Base-by-base conservation (phyloP, 371 early-diverging fungal genomes). In the Chytridiales sp. region DNA sequence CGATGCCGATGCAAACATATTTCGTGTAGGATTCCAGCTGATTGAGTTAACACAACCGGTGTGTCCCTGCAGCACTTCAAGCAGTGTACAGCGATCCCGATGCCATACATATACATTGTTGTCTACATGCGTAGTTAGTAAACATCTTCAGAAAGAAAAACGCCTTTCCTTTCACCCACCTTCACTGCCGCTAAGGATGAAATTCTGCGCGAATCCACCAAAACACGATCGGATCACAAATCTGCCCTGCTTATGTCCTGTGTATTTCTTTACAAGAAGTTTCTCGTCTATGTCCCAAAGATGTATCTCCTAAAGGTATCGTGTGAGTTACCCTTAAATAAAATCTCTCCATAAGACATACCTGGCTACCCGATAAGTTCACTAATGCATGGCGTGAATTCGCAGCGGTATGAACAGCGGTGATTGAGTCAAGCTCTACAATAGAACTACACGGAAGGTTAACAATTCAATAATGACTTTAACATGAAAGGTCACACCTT, bases 191-290 rank as follows among this genome's bases (percentile, higher is more conserved):
- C 91, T 89, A 1, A 88, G 67, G 9, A 97, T 80, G 62, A 94
- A 90, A 56, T 91, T 88, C 55, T 90, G 81, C 40, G 56, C 21
- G 4, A 62, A 8, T 1, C 97, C 97, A 5, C 94, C 97, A 72
- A 97, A 89, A 9, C 92, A 87, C 3, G 92, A 93, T 50, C 98
- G 85, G 52, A 97, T 92, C 29, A 97, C 90, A 72, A 85, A 96
- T 4, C 77, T 71, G 0, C 85, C 88, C 63, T 96, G 95, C 56
- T 85, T 85, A 29, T 94, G 90, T 0, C 98, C 97, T 2, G 59
- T 42, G 66, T 88, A 96, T 51, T 80, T 85, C 22, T 83, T 83
- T 3, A 89, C 81, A 9, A 93, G 69, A 22, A 75, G 64, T 30
- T 74, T 77, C 43, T 85, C 75, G 26, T 82, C 77, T 27, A 97